Evolutionary conservation across 2,329 filamentous ascomycete species (phyloP), one percentile per base, ranked within the genome.

Genomic region (Coleophoma crateriformis): DNA sequence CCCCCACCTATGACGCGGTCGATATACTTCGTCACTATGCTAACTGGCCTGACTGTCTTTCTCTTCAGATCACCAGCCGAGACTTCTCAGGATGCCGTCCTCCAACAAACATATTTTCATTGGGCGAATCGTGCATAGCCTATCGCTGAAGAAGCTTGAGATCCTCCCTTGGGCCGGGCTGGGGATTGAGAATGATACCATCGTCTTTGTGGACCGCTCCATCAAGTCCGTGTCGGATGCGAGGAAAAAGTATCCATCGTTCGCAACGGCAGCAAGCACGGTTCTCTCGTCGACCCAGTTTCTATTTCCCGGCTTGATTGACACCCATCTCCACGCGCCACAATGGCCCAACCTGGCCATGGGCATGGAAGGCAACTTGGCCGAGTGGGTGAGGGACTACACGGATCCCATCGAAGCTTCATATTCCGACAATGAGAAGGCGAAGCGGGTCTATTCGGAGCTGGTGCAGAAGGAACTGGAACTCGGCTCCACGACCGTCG

Each of bases 401-500:
- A 87, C 84, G 0, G 87, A 85, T 56, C 80, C 78, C 2, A 74
- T 80, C 54, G 83, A 87, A 63, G 76, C 81, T 0, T 90, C 85
- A 7, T 82, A 96, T 53, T 70, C 74, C 13, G 75, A 82, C 57
- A 71, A 82, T 5, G 57, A 68, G 45, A 80, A 79, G 59, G 88
- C 89, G 1, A 73, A 74, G 22, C 74, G 74, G 22, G 82, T 94
- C 53, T 97, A 96, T 70, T 76, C 77, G 33, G 83, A 85, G 50
- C 86, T 88, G 55, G 79, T 97, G 52, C 75, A 81, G 14, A 83
- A 87, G 45, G 94, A 90, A 0, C 78, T 97, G 4, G 77, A 87
- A 19, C 82, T 96, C 65, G 92, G 92, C 55, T 96, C 92, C 14
- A 97, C 92, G 1, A 91, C 87, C 11, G 90, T 89, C 7, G 81